Base-by-base conservation (phyloP, 139 green algal species). In the Nannochloris sp. region DNA sequence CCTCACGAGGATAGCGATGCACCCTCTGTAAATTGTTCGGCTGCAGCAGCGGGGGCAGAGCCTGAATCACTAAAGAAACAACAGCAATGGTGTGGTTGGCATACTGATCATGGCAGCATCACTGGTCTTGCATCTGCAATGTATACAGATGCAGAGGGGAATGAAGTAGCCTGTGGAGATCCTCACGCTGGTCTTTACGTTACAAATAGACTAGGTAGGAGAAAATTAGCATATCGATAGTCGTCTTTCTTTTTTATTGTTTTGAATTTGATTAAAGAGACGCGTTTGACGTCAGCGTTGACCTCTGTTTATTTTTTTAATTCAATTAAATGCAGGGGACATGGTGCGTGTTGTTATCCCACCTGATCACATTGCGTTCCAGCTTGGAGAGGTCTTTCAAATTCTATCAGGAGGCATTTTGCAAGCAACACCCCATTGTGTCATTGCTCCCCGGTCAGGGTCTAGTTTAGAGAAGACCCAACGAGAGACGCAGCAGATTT, bases 61-160 rank as follows among this genome's bases (percentile, higher is more conserved):
- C 61, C 72, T 64, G 36, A 24, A 35, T 38, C 3, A 33, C 4
- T 19, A 35, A 19, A 60, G 12, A 36, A 35, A 4, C 4, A 13
- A 9, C 14, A 36, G 15, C 33, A 71, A n/a, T 93, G 87, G 87
- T 93, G 87, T 65, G 87, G 80, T 9, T 90, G 82, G 81, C 87
- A 93, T 57, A 71, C 45, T 12, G 87, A 93, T 61, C 83, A 91
- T 46, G 83, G 86, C 25, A 75, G 73, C 4, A 60, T 93, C 5
- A 93, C 87, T 42, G 82, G 81, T 4, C 76, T 93, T 0, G 85
- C 71, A 0, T 61, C 61, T 13, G 87, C 87, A 10, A 79, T 91
- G 78, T 94, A 86, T 64, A 67, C 81, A 46, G 37, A 72, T 24
- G 65, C 30, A 0, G 24, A 35, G 2, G 73, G 66, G 3, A 1